Evolutionary conservation across 495 filamentous ascomycete genomes (phyloP).

Genomic region (Halenospora varia): DNA sequence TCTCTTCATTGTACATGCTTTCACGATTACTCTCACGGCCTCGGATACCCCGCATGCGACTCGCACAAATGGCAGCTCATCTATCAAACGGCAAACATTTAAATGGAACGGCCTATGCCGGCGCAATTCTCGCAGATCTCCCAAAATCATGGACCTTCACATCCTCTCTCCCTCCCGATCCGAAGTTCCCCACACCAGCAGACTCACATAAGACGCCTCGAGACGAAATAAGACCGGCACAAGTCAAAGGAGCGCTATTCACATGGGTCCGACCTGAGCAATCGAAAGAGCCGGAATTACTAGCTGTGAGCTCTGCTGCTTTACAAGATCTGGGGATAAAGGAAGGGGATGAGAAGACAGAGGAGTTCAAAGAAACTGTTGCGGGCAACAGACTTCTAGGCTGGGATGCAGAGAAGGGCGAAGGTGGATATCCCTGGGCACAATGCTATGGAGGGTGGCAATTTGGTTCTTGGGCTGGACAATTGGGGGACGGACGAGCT

Average conservation of each 20-base stretch:
- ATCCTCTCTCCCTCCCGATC: conserved; percentile 70
- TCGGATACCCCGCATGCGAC: conserved; percentile 26
- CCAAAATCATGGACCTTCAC: conserved; percentile 88
- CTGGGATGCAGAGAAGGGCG: conserved; percentile 52
- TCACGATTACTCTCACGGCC: conserved; percentile 28
- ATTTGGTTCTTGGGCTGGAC: conserved; percentile 88
- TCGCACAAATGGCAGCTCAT: conserved; percentile 52
- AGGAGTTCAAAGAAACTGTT: conserved; percentile 73
- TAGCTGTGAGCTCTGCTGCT: conserved; percentile 72
- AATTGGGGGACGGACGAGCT: conserved; percentile 91
- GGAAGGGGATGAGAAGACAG: conserved; percentile 57
- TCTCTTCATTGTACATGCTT: conserved; percentile 34
- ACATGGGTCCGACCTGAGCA: conserved; percentile 83
- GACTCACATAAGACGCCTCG: conserved; percentile 76
- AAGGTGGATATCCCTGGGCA: conserved; percentile 90
- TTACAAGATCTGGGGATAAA: conserved; percentile 74
- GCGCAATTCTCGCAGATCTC: conserved; percentile 53
- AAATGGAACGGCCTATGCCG: conserved; percentile 31
- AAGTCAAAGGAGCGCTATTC: conserved; percentile 82
- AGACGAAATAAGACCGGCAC: conserved; percentile 69
- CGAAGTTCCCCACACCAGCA: conserved; percentile 73
- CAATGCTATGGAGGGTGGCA: conserved; percentile 94
- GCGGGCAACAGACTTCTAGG: conserved; percentile 75
- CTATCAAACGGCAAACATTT: conserved; percentile 31
- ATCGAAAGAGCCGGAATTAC: conserved; percentile 66